These are phyloP conservation scores for Apium graveolens DNA, from an alignment of 129 eudicot genomes.

Conservation along the genomic window DNA sequence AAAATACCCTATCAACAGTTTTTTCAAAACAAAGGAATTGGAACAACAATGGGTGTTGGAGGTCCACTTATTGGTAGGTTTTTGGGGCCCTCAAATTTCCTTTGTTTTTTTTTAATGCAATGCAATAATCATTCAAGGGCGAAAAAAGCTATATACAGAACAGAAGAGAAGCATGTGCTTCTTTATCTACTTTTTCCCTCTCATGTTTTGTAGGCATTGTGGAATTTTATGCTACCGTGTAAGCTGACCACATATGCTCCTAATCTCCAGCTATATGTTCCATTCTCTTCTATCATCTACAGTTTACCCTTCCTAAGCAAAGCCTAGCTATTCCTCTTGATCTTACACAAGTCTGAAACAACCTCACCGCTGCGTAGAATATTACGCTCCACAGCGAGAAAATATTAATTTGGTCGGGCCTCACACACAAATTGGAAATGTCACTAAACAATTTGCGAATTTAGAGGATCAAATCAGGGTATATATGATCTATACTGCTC, in stretches of 20 bases:
- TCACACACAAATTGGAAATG: too few relatives aligned
- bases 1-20: background rate
- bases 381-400: background rate
- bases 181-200: constrained; percentile 8
- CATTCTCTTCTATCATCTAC: background rate
- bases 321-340: background rate
- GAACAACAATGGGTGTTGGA: constrained; percentile 2
- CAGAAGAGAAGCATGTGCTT: constrained; percentile 19
- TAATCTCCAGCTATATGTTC: background rate
- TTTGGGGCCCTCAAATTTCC: background rate
- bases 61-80: constrained; percentile 3
- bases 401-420: too few relatives aligned
- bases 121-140: constrained; percentile 14
- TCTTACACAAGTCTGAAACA: background rate
- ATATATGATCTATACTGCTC: background rate
- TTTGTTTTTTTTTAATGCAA: constrained; percentile 11
- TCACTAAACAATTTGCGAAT: too few relatives aligned
- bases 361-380: background rate
- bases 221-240: constrained; percentile 3
- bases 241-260: background rate
- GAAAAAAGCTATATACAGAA: constrained; percentile 16
- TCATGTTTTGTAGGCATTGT: constrained; percentile 4
- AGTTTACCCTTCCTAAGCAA: background rate
- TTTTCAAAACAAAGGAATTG: constrained; percentile 1
- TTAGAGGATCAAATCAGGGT: background rate